Percentiles rank a stretch among this genome's conserved stretches.
These are phyloP conservation scores for Lentinus brumalis DNA, from an alignment of 768 basidiomycete genomes.

Conservation along the genomic window DNA sequence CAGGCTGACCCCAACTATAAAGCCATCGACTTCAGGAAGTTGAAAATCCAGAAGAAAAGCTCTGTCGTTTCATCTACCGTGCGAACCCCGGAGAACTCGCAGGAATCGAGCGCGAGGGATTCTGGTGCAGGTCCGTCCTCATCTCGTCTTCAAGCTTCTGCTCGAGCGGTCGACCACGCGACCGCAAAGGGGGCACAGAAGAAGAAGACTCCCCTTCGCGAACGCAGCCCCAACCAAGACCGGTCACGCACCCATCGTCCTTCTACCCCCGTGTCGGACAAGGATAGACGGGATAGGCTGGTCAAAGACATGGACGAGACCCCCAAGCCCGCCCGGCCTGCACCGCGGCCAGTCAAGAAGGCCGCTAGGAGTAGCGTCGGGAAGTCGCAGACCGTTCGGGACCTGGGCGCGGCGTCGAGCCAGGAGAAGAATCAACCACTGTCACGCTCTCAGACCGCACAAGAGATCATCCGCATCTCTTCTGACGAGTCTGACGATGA, in stretches of 20 bases:
- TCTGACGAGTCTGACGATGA: background rate
- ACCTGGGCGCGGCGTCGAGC: background rate
- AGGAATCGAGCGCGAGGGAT: background rate
- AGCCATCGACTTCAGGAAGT: conserved; percentile 24
- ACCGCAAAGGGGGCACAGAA: background rate
- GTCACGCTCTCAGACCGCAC: conserved; percentile 2
- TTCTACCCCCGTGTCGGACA: background rate
- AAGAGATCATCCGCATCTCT: background rate
- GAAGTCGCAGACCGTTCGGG: conserved; percentile 12
- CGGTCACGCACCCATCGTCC: background rate
- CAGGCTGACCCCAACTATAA: conserved; percentile 10
- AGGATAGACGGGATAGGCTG: background rate
- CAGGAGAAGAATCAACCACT: background rate
- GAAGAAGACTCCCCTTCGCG: conserved; percentile 5
- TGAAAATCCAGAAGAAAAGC: conserved; percentile 21
- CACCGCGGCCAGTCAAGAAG: conserved; percentile 9
- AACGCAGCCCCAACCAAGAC: conserved; percentile 14
- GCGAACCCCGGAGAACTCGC: background rate
- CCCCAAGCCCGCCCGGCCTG: conserved; percentile 9
- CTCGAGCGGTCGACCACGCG: background rate
- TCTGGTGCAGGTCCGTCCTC: background rate
- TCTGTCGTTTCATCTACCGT: background rate
- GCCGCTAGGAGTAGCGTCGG: background rate
- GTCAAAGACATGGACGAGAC: conserved; percentile 11
- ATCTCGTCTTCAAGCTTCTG: background rate